phyloP scores from a whole-genome alignment of 495 filamentous ascomycete species.

The Xylaria longipes region DNA sequence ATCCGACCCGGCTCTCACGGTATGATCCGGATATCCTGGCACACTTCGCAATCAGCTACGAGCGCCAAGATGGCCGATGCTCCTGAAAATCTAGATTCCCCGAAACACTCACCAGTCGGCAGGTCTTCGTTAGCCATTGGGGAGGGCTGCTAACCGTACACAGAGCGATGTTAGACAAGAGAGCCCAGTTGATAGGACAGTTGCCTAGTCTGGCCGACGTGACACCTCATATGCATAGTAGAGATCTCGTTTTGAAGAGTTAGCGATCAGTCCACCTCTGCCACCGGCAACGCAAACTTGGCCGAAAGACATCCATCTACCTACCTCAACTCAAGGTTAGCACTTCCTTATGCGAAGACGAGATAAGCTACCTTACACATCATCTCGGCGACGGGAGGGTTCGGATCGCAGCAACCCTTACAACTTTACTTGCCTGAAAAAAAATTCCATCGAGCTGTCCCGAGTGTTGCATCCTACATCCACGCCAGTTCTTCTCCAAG shows the following conservation, averaged over 20 bases:
- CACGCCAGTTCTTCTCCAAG: not conserved
- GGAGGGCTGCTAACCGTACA: not conserved
- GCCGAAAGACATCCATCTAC: not conserved
- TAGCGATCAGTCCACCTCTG: not conserved
- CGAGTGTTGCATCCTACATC: not conserved
- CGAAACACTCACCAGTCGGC: not conserved
- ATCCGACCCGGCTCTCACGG: not conserved
- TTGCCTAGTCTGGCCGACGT: not conserved
- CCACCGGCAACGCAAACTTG: not conserved
- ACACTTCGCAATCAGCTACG: not conserved
- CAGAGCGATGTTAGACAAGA: not conserved
- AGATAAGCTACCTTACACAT: not conserved
- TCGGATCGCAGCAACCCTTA: not conserved
- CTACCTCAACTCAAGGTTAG: not conserved
- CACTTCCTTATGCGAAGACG: not conserved
- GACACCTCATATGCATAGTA: not conserved
- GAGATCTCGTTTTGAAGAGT: not conserved
- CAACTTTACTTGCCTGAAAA: not conserved
- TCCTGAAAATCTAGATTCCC: not conserved
- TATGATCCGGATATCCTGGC: too few species aligned
- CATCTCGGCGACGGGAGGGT: not conserved
- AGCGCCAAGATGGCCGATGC: conserved; percentile 1
- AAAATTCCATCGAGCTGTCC: not conserved
- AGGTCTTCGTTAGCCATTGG: not conserved
- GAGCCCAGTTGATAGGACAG: not conserved